phyloP scores from a whole-genome alignment of 352 stramenopile genomes.

The Pythium scleroteichum region DNA sequence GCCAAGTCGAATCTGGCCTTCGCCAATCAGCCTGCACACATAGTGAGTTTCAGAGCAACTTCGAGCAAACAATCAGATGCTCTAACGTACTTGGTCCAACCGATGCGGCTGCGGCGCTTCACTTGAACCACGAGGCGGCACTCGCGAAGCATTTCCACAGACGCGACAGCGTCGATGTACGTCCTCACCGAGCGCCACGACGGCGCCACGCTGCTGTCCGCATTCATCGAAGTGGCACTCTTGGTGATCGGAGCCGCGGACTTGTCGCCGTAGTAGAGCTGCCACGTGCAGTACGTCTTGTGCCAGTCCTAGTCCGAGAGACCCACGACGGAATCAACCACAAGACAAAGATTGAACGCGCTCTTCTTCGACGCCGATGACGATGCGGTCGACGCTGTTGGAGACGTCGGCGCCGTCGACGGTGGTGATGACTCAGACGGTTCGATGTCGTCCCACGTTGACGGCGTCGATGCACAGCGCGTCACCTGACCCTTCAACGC shows the following conservation, averaged over 20 bases:
- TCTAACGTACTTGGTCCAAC: conserved; percentile 17
- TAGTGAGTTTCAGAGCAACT: too few species aligned
- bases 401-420: not conserved
- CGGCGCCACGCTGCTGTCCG: not conserved
- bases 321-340: not conserved
- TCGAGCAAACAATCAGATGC: too few species aligned
- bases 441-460: not conserved
- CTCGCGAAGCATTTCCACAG: conserved; percentile 8
- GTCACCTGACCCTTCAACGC: conserved; percentile 4
- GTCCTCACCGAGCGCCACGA: not conserved
- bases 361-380: not conserved
- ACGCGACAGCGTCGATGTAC: conserved; percentile 2
- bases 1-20: too few species aligned
- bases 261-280: conserved; percentile 3
- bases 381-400: not conserved
- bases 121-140: conserved; percentile 13
- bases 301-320: conserved; percentile 13
- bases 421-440: not conserved
- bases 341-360: not conserved
- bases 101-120: conserved; percentile 17
- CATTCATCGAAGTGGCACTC: not conserved
- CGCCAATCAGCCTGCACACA: too few species aligned
- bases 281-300: conserved; percentile 17
- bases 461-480: not conserved
- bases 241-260: not conserved